A percentile compares a stretch with the other conserved stretches of the same genome.
phyloP scores from a whole-genome alignment of 2,329 filamentous ascomycete genomes.

The Shiraia sp. region DNA sequence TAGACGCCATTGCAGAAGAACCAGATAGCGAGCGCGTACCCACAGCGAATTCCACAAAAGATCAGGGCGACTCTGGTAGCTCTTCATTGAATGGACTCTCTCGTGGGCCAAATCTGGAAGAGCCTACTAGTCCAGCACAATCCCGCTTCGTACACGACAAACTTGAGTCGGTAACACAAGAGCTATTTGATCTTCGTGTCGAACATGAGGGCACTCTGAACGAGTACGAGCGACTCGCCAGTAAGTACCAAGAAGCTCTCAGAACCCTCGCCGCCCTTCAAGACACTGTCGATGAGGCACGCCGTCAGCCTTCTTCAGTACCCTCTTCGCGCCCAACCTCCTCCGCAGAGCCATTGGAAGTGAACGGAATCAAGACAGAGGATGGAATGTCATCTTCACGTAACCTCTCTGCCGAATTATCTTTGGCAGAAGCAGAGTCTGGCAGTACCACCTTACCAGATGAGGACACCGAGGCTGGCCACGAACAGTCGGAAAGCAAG shows the following conservation, averaged over 20 bases:
- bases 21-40: slow-evolving; percentile 35
- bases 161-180: slow-evolving; percentile 86
- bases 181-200: slow-evolving; percentile 85
- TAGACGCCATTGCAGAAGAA: slow-evolving; percentile 44
- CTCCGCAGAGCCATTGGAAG: slow-evolving; percentile 80
- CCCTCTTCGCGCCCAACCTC: slow-evolving; percentile 69
- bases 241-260: slow-evolving; percentile 90
- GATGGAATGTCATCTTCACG: slow-evolving; percentile 76
- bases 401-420: slow-evolving; percentile 92
- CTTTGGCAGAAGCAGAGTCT: slow-evolving; percentile 81
- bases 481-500: slow-evolving; percentile 58
- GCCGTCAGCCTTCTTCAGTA: slow-evolving; percentile 60
- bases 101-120: slow-evolving; percentile 41
- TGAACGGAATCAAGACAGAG: slow-evolving; percentile 69
- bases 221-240: slow-evolving; percentile 79
- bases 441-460: slow-evolving; percentile 37
- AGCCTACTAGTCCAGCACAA: slow-evolving; percentile 73
- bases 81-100: slow-evolving; percentile 21
- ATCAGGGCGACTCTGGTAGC: slow-evolving; percentile 14
- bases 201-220: slow-evolving; percentile 84
- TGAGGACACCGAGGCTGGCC: slow-evolving; percentile 57
- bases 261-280: slow-evolving; percentile 82
- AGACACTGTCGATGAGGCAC: slow-evolving; percentile 79
- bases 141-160: slow-evolving; percentile 88
- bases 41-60: slow-evolving; percentile 21